These are phyloP conservation scores for Apostasia ramifera DNA, from an alignment of 106 monocot genomes.

Conservation along the genomic window DNA sequence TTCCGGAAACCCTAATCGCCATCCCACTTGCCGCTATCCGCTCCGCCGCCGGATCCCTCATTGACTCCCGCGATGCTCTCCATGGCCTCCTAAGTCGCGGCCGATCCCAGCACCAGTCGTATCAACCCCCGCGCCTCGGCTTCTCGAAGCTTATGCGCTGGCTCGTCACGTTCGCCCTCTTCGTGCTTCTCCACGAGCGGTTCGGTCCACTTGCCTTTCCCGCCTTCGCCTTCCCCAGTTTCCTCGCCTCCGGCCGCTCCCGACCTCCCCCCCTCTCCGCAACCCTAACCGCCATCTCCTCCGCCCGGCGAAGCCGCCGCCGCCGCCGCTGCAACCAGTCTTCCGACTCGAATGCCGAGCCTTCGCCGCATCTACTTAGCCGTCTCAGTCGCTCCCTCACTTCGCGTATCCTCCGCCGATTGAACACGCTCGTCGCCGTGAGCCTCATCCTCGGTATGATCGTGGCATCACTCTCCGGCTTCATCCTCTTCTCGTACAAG, in stretches of 20 bases:
- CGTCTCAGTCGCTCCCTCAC: conserved; percentile 14
- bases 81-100: conserved; percentile 18
- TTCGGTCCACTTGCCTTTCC: background rate
- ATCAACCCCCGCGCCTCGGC: conserved; percentile 10
- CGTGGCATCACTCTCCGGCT: conserved; percentile 13
- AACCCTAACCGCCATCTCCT: conserved; percentile 8
- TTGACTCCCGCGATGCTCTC: conserved; percentile 46
- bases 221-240: conserved; percentile 8
- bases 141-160: conserved; percentile 21
- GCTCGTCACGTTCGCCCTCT: conserved; percentile 19
- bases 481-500: conserved; percentile 42
- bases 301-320: conserved; percentile 6
- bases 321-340: background rate
- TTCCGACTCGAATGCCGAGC: background rate
- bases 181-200: conserved; percentile 10
- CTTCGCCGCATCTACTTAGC: background rate
- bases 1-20: conserved; percentile 51
- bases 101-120: background rate
- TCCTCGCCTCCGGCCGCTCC: conserved; percentile 9
- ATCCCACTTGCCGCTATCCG: conserved; percentile 45
- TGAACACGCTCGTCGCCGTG: conserved; percentile 31
- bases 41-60: conserved; percentile 41
- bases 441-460: conserved; percentile 30
- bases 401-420: conserved; percentile 12
- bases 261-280: conserved; percentile 3